These are phyloP conservation scores for Aspergillus piperis DNA, from an alignment of 2,329 filamentous ascomycete species.

Conservation along the genomic window DNA sequence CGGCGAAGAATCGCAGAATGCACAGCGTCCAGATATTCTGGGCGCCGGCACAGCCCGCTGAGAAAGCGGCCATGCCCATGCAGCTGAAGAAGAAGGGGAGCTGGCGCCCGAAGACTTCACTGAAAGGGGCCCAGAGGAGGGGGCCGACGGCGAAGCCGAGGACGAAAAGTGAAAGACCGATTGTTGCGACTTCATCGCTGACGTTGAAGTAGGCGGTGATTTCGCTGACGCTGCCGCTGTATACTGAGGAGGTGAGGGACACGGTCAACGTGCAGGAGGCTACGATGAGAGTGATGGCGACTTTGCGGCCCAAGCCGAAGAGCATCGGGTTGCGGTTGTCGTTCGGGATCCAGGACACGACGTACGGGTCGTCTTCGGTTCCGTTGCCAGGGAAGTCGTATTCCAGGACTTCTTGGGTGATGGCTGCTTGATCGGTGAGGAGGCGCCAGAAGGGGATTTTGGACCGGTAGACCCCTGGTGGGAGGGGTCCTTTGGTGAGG, in stretches of 20 bases:
- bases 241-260: neutral
- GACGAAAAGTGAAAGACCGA: slow-evolving; percentile 1
- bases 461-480: neutral
- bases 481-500: neutral
- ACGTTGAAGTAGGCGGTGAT: neutral
- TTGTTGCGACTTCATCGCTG: slow-evolving; percentile 1
- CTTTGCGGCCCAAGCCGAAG: neutral
- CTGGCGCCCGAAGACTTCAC: slow-evolving; percentile 6
- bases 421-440: slow-evolving; percentile 5
- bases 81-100: slow-evolving; percentile 4
- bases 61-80: slow-evolving; percentile 5
- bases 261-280: slow-evolving; percentile 6
- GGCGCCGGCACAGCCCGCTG: slow-evolving; percentile 1
- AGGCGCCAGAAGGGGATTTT: slow-evolving; percentile 4
- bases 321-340: slow-evolving; percentile 5
- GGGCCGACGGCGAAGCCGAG: slow-evolving; percentile 7
- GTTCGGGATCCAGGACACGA: slow-evolving; percentile 6
- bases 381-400: slow-evolving; percentile 5
- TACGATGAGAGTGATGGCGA: slow-evolving; percentile 4
- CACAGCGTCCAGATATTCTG: slow-evolving; percentile 6
- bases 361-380: neutral
- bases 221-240: slow-evolving; percentile 7
- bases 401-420: slow-evolving; percentile 2
- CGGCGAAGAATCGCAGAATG: slow-evolving; percentile 5
- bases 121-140: slow-evolving; percentile 3